A percentile compares a stretch with the other conserved stretches of the same genome.
phyloP scores from a whole-genome alignment of 495 filamentous ascomycete species.

The Aspergillus sclerotioniger region DNA sequence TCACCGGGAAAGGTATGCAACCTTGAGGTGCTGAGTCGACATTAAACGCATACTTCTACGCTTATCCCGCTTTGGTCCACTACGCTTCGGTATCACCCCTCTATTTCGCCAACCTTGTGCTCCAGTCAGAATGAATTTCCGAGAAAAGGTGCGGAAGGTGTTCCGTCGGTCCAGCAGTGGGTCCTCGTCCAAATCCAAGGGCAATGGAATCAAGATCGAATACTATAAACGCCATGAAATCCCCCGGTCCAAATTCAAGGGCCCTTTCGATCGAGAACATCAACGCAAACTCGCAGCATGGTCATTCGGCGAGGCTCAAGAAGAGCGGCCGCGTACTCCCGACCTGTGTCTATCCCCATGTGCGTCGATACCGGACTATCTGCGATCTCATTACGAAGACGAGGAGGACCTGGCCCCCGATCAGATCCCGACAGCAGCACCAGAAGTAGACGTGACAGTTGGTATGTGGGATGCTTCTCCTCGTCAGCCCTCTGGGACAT shows the following conservation, averaged over 20 bases:
- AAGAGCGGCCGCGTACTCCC: constrained; percentile 33
- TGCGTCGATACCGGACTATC: constrained; percentile 29
- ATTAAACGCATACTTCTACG: constrained; percentile 13
- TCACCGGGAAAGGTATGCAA: constrained; percentile 34
- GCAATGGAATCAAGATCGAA: constrained; percentile 45
- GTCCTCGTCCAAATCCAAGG: constrained; percentile 25
- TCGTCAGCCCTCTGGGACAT: background rate
- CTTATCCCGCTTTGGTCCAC: background rate
- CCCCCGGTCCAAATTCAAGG: constrained; percentile 52
- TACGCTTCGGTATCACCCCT: no score
- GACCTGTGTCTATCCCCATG: constrained; percentile 43
- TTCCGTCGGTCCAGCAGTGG: constrained; percentile 33
- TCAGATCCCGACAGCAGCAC: constrained; percentile 20
- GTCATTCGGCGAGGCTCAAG: constrained; percentile 44
- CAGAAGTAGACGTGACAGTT: constrained; percentile 15
- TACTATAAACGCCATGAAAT: constrained; percentile 51
- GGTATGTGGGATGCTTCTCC: constrained; percentile 27
- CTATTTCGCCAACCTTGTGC: constrained; percentile 1
- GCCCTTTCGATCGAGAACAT: constrained; percentile 51
- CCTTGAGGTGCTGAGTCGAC: constrained; percentile 25
- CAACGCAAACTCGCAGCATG: constrained; percentile 49
- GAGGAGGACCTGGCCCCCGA: constrained; percentile 29
- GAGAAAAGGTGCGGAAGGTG: constrained; percentile 41
- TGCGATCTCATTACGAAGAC: constrained; percentile 18
- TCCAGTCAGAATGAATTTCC: constrained; percentile 40